Conservation (phyloP, 2,329 filamentous ascomycete genomes). For the Harringtonia lauricola region DNA sequence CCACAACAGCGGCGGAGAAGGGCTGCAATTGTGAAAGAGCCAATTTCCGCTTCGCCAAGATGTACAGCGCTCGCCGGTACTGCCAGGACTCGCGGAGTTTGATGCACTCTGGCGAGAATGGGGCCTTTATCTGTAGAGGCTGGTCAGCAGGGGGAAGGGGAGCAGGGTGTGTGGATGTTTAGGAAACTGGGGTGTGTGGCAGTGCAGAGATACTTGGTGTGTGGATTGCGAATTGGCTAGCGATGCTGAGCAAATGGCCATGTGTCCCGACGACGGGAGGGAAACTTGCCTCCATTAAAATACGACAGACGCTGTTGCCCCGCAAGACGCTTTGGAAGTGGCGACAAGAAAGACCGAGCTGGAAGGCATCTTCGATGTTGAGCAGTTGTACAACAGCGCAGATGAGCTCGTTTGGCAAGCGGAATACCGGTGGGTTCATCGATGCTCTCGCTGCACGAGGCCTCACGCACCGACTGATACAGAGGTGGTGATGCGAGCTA, state of each 20-base stretch:
- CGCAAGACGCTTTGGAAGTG: constrained; percentile 38
- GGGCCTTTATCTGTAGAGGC: neutral
- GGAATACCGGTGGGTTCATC: constrained; percentile 20
- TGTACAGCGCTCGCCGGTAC: constrained; percentile 44
- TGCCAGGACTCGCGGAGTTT: neutral
- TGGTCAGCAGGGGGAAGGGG: neutral
- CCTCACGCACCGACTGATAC: neutral
- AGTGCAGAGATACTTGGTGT: too few relatives aligned
- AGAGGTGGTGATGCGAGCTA: too few relatives aligned
- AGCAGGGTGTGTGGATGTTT: constrained; percentile 10
- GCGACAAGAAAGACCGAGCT: constrained; percentile 40
- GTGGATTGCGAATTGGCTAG: too few relatives aligned
- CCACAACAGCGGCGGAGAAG: constrained; percentile 49
- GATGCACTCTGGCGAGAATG: constrained; percentile 1
- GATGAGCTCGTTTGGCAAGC: constrained; percentile 54
- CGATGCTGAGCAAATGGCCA: neutral
- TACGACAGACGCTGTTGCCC: constrained; percentile 45
- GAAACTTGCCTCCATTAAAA: constrained; percentile 42
- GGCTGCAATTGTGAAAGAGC: constrained; percentile 52
- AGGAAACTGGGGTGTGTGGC: constrained; percentile 14
- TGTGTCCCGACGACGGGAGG: too few relatives aligned
- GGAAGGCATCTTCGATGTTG: constrained; percentile 45
- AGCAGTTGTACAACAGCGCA: constrained; percentile 44
- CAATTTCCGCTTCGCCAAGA: constrained; percentile 47
- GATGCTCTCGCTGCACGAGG: neutral